phyloP scores from a whole-genome alignment of 805 yeast species.

The Schwanniomyces sp. region DNA sequence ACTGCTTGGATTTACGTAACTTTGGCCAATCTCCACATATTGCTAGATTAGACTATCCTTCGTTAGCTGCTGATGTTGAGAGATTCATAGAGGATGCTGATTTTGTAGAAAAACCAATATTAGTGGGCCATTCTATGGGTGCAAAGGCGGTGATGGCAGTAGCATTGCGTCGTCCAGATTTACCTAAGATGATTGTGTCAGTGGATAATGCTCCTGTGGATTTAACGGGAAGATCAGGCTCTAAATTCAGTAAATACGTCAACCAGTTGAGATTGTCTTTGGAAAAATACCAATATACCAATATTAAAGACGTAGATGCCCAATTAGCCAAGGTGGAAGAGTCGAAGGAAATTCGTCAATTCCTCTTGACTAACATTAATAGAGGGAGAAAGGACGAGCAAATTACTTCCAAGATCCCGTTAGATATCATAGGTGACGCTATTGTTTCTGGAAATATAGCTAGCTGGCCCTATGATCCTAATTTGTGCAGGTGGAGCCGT shows the following conservation, averaged over 20 bases:
- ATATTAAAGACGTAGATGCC: conserved; percentile 66
- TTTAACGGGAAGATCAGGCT: conserved; percentile 46
- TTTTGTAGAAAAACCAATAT: conserved; percentile 47
- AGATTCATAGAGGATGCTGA: conserved; percentile 53
- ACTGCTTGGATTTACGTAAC: conserved; percentile 77
- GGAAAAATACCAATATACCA: conserved; percentile 43
- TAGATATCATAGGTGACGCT: conserved; percentile 63
- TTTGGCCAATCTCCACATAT: conserved; percentile 90
- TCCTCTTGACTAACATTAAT: conserved; percentile 68
- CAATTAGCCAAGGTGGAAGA: conserved; percentile 63
- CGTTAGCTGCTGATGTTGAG: conserved; percentile 86
- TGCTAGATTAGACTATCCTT: conserved; percentile 70
- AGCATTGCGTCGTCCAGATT: conserved; percentile 63
- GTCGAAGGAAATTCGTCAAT: conserved; percentile 64
- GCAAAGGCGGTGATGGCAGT: conserved; percentile 93
- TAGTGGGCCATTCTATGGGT: conserved; percentile 88
- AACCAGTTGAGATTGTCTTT: conserved; percentile 59
- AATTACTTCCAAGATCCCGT: conserved; percentile 62
- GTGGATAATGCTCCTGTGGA: conserved; percentile 92
- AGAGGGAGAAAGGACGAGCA: conserved; percentile 41
- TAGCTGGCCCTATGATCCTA: conserved; percentile 71
- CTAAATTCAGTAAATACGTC: conserved; percentile 66
- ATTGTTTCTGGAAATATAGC: conserved; percentile 68
- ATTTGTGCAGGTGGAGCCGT: conserved; percentile 48
- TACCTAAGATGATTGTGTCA: conserved; percentile 61